A percentile compares a stretch with the other conserved stretches of the same genome.
Evolutionary conservation across 2,329 filamentous ascomycete species (phyloP).

Genomic region (Fusarium liriodendri): DNA sequence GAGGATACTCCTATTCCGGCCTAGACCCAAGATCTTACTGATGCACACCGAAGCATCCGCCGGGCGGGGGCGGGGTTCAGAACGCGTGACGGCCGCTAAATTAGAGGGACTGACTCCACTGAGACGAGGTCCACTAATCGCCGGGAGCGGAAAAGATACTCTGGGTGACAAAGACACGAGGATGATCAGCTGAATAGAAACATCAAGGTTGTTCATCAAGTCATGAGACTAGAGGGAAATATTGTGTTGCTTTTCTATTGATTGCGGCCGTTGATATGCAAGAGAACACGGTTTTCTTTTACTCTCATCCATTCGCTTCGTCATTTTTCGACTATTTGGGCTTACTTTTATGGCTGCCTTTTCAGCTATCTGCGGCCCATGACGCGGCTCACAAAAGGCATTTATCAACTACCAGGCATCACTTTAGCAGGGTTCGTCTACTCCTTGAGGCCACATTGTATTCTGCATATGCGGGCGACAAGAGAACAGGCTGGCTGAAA

Average conservation of each 20-base stretch:
- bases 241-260: slow-evolving; percentile 4
- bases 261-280: neutral
- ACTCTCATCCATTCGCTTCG: neutral
- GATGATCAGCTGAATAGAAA: slow-evolving; percentile 29
- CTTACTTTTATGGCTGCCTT: neutral
- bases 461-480: neutral
- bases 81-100: slow-evolving; percentile 18
- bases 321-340: neutral
- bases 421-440: neutral
- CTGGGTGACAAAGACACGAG: neutral
- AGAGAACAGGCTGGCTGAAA: neutral
- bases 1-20: neutral
- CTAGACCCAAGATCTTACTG: slow-evolving; percentile 23
- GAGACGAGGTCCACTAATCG: neutral
- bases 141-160: neutral
- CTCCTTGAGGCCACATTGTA: neutral
- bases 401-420: neutral
- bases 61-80: slow-evolving; percentile 33
- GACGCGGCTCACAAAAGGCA: neutral
- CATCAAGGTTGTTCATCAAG: neutral
- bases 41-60: slow-evolving; percentile 34
- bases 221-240: neutral
- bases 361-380: neutral
- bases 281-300: neutral
- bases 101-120: slow-evolving; percentile 6